Conservation (phyloP, 768 basidiomycete species). For the Lactifluus volemus region DNA sequence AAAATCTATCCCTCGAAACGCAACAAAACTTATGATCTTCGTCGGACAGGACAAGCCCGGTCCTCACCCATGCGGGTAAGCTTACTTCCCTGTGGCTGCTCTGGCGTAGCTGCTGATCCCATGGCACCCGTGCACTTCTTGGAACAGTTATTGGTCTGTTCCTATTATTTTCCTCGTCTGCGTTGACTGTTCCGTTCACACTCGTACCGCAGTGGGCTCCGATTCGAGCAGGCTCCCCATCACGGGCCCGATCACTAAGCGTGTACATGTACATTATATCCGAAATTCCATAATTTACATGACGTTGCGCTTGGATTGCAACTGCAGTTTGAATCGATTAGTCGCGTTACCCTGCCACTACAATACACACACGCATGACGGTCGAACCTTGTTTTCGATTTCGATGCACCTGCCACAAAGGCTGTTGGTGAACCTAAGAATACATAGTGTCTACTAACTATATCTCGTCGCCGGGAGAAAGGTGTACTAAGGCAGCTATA, state of each 20-base stretch:
- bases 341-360: background rate
- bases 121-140: slow-evolving; percentile 3
- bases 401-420: slow-evolving; percentile 8
- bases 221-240: slow-evolving; percentile 80
- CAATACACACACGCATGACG: background rate
- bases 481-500: slow-evolving; percentile 18
- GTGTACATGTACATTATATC: slow-evolving; percentile 10
- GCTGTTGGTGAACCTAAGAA: slow-evolving; percentile 21
- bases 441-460: slow-evolving; percentile 26
- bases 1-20: background rate
- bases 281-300: background rate
- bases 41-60: slow-evolving; percentile 71
- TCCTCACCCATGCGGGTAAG: slow-evolving; percentile 84
- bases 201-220: slow-evolving; percentile 56
- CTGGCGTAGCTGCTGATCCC: background rate
- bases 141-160: slow-evolving; percentile 40
- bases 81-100: slow-evolving; percentile 20
- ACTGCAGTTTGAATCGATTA: background rate
- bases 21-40: slow-evolving; percentile 1
- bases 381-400: slow-evolving; percentile 4
- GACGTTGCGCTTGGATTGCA: background rate
- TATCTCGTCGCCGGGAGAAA: slow-evolving; percentile 14
- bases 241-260: slow-evolving; percentile 40
- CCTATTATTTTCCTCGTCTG: background rate
- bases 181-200: background rate